phyloP scores from a whole-genome alignment of 1,139 yeast species.

The Chernovozyma aurita region DNA sequence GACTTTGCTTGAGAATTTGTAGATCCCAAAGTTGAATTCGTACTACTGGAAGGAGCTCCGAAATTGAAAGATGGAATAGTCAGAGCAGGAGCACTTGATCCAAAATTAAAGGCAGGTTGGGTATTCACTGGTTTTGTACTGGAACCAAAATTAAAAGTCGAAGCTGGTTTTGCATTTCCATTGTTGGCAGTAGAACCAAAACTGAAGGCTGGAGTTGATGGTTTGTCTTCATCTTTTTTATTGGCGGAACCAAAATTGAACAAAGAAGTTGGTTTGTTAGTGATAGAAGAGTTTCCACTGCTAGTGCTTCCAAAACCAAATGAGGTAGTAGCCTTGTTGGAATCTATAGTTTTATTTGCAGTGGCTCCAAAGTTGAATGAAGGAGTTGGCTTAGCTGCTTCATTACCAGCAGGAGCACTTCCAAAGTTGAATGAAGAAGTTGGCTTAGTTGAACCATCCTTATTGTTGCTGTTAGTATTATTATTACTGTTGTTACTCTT shows the following conservation, averaged over 20 bases:
- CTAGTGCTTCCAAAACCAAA: slow-evolving; percentile 4
- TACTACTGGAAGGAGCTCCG: slow-evolving; percentile 2
- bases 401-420: no score
- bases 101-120: background rate
- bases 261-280: slow-evolving; percentile 1
- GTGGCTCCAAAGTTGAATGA: slow-evolving; percentile 9
- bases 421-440: background rate
- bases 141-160: slow-evolving; percentile 13
- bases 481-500: no score
- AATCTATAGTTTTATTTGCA: slow-evolving; percentile 1
- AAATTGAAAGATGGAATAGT: slow-evolving; percentile 1
- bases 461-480: no score
- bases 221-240: slow-evolving; percentile 5
- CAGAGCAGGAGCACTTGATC: background rate
- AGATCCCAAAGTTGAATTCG: slow-evolving; percentile 3
- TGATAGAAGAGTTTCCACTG: slow-evolving; percentile 5
- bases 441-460: background rate
- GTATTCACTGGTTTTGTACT: background rate
- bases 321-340: no score
- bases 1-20: slow-evolving; percentile 10
- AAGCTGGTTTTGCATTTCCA: slow-evolving; percentile 7
- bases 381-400: slow-evolving; percentile 10
- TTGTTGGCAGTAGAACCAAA: slow-evolving; percentile 6
- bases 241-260: background rate
- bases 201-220: slow-evolving; percentile 17